Base-by-base conservation (phyloP, 73 alveolate genomes). In the Paramecium octaurelia region DNA sequence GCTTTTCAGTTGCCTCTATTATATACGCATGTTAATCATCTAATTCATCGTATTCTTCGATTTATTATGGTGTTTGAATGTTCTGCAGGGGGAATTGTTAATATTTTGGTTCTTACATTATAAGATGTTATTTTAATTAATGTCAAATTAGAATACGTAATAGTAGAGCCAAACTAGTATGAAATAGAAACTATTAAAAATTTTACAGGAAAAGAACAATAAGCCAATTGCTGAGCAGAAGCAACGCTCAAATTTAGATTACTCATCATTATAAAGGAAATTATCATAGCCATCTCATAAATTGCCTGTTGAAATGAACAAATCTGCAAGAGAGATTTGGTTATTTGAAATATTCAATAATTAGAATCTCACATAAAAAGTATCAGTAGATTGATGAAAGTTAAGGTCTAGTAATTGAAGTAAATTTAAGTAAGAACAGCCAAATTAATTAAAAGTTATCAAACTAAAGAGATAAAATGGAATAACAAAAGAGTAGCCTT, bases 111-210 rank as follows among this genome's bases (percentile, higher is more conserved):
- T 16, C 1, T 48, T 48, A n/a, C 20, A 48, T 16, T 14, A 48
- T 48, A 4, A 48, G 60, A 16, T 48, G 20, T 59, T 59, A 59
- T 23, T 59, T 59, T 59, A 24, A 59, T 59, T 59, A 59, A 59
- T 59, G 35, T 24, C 16, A 59, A 59, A 24, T 23, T 59, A 16
- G 18, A 59, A 59, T 59, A 24, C 77, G 5, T 4, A 59, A 8
- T 8, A 59, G 21, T 24, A 59, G 77, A 10, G n/a, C 58, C 18
- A 77, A 42, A 77, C 90, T 20, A 68, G 3, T 38, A 77, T 77
- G 90, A 77, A 77, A 42, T 77, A 77, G 48, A 77, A 77, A 40
- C 43, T 77, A 24, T 21, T 77, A 21, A 77, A 44, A 12, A 77
- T 77, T 9, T 77, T 77, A 77, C 43, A 43, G 2, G 73, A 77